Conservation (phyloP, 441 rosid genomes). For the Aquilaria agallochum region DNA sequence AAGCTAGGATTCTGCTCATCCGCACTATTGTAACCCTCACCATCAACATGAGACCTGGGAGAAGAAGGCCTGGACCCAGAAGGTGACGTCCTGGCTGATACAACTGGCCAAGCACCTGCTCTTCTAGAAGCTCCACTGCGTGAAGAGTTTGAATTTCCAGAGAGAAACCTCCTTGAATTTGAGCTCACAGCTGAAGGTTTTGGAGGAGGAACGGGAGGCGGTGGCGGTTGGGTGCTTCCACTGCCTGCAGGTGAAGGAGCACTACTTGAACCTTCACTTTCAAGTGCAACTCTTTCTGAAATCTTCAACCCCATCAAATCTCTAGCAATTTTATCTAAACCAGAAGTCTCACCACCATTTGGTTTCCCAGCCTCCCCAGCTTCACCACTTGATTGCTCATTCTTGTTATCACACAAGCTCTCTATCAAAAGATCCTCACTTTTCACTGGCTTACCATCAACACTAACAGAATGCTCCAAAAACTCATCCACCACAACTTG, state of each 20-base stretch:
- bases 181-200: slow-evolving; percentile 47
- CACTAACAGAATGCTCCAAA: slow-evolving; percentile 34
- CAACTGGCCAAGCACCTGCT: slow-evolving; percentile 71
- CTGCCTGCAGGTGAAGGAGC: slow-evolving; percentile 29
- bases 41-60: slow-evolving; percentile 87
- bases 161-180: slow-evolving; percentile 42
- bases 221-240: slow-evolving; percentile 65
- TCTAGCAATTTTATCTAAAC: slow-evolving; percentile 24
- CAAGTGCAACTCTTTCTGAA: slow-evolving; percentile 37
- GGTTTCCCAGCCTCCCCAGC: slow-evolving; percentile 27
- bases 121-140: slow-evolving; percentile 66
- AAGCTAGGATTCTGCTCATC: slow-evolving; percentile 85
- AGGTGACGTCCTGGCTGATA: slow-evolving; percentile 74
- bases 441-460: slow-evolving; percentile 38
- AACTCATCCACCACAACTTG: slow-evolving; percentile 44
- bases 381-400: slow-evolving; percentile 34
- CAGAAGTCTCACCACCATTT: slow-evolving; percentile 28
- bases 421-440: slow-evolving; percentile 39
- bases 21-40: slow-evolving; percentile 94
- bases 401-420: slow-evolving; percentile 24
- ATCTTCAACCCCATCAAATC: slow-evolving; percentile 36
- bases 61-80: slow-evolving; percentile 90
- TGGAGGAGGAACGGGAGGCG: slow-evolving; percentile 86
- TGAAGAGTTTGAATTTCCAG: slow-evolving; percentile 48
- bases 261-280: slow-evolving; percentile 48